phyloP scores from a whole-genome alignment of 176 grass and related monocot genomes.

The Neostapfia colusana region DNA sequence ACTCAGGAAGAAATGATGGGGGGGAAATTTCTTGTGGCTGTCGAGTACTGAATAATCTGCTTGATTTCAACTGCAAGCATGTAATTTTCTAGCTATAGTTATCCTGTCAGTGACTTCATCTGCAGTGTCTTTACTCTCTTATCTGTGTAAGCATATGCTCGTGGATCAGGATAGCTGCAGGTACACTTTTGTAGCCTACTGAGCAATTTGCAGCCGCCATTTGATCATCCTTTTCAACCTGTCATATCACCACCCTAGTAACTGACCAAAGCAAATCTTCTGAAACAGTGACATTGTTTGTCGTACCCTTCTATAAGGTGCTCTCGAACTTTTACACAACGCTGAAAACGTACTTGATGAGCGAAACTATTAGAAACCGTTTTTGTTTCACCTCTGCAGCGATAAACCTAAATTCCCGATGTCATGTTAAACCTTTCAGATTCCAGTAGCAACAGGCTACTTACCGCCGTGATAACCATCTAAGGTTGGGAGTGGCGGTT shows the following conservation, averaged over 20 bases:
- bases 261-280: background rate
- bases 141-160: conserved; percentile 7
- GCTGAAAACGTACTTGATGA: background rate
- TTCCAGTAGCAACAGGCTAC: background rate
- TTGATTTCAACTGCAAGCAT: conserved; percentile 31
- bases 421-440: background rate
- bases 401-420: background rate
- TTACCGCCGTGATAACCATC: background rate
- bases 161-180: conserved; percentile 24
- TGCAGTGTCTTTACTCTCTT: conserved; percentile 28
- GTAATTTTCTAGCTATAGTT: conserved; percentile 37
- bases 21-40: background rate
- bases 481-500: too few species aligned
- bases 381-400: background rate
- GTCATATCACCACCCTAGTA: background rate
- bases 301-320: background rate
- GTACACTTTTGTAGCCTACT: background rate
- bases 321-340: background rate
- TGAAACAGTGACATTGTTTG: background rate
- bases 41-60: conserved; percentile 47
- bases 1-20: conserved; percentile 55
- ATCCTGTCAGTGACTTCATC: conserved; percentile 29
- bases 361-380: background rate
- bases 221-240: background rate
- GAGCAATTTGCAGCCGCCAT: conserved; percentile 24